Percentiles rank a stretch among this genome's conserved stretches.
Conservation (phyloP, 2,329 filamentous ascomycete species). For the Lasiodiplodia sp. region DNA sequence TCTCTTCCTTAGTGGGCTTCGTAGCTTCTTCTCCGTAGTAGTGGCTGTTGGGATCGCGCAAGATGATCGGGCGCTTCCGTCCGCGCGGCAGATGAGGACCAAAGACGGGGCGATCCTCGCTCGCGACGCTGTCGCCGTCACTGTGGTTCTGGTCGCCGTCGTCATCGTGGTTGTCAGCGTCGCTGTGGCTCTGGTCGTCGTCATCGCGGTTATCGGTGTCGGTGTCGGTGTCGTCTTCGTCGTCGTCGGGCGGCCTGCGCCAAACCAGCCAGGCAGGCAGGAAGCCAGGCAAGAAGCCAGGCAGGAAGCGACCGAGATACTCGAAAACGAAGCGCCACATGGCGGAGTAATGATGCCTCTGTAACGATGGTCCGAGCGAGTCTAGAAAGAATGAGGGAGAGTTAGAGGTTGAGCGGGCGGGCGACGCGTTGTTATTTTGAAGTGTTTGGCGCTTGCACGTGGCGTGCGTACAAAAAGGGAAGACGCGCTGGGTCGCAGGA, state of each 20-base stretch:
- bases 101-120: background rate
- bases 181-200: too few species aligned
- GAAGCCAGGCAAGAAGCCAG: background rate
- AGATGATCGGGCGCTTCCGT: background rate
- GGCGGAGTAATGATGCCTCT: background rate
- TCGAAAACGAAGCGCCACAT: background rate
- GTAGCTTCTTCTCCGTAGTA: too few species aligned
- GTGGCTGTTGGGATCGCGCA: too few species aligned
- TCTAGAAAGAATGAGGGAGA: background rate
- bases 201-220: too few species aligned
- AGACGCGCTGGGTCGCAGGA: background rate
- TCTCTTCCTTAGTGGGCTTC: too few species aligned
- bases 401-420: background rate
- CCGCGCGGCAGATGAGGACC: background rate
- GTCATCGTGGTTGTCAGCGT: too few species aligned
- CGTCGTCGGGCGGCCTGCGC: background rate
- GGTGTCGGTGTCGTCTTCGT: background rate
- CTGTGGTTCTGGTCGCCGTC: background rate
- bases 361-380: background rate
- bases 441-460: background rate
- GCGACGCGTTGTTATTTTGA: background rate
- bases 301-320: background rate
- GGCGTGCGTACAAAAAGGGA: background rate
- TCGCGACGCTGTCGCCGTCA: too few species aligned
- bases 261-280: background rate